A percentile compares a stretch with the other conserved stretches of the same genome.
Conservation (phyloP, 2,329 filamentous ascomycete species). For the Colletotrichum neosansevieriae region DNA sequence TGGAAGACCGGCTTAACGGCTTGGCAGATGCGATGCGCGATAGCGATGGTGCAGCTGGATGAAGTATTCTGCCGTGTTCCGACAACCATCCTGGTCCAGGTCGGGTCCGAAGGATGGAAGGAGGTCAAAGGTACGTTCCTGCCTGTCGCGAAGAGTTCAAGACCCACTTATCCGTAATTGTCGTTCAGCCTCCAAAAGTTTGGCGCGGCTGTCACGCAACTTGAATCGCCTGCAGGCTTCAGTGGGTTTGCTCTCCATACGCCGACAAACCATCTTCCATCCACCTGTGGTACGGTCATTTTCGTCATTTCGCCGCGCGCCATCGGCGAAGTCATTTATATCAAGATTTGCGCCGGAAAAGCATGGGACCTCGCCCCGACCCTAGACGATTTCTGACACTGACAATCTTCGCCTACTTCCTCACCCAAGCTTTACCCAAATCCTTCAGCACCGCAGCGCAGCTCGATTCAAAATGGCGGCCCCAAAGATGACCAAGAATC, state of each 20-base stretch:
- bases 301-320: neutral
- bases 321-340: neutral
- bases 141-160: neutral
- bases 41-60: slow-evolving; percentile 23
- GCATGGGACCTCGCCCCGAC: slow-evolving; percentile 45
- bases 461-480: slow-evolving; percentile 65
- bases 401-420: slow-evolving; percentile 51
- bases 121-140: neutral
- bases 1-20: slow-evolving; percentile 18
- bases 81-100: neutral
- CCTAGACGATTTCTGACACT: slow-evolving; percentile 53
- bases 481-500: slow-evolving; percentile 90
- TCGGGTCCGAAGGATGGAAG: neutral
- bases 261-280: neutral
- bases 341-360: slow-evolving; percentile 29
- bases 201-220: slow-evolving; percentile 36
- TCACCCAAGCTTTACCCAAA: slow-evolving; percentile 46
- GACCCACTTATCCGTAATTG: slow-evolving; percentile 24
- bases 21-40: slow-evolving; percentile 25
- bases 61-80: slow-evolving; percentile 27
- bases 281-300: slow-evolving; percentile 1
- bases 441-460: slow-evolving; percentile 37
- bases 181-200: slow-evolving; percentile 40
- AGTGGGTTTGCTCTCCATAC: slow-evolving; percentile 21
- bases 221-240: slow-evolving; percentile 22